Evolutionary conservation across 2,329 filamentous ascomycete genomes (phyloP), one percentile per base, ranked within the genome.

Genomic region (Nigrospora oryzae): DNA sequence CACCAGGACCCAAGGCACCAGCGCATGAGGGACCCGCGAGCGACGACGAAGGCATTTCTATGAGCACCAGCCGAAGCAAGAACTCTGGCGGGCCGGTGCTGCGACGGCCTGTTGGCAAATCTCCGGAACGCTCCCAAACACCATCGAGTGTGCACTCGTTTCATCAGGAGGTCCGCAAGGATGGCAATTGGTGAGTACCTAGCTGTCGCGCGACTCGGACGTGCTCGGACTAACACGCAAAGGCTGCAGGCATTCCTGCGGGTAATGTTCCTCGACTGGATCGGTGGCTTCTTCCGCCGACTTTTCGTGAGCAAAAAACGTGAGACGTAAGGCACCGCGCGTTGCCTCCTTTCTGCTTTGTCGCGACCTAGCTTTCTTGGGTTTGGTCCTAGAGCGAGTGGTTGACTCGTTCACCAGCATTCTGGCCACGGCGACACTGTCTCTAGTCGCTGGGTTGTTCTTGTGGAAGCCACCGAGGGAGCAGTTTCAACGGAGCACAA

Each of bases 241-340:
- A 45, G 65, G 67, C 50, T 69, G 16, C 49, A 50, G 30, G 51
- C 57, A 11, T 63, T 68, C 43, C 51, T 68, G 40, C 56, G 51
- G 31, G 47, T 63, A 4, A 41, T 68, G 2, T 63, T 69, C 48
- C 61, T 67, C 37, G 64, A 67, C 41, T 65, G 62, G 59, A 56
- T 69, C 13, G 63, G 66, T 3, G 59, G 62, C 12, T 48, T 69
- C 37, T 52, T 66, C 31, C 53, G 50, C 19, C 60, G 52, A 46
- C 48, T 66, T 32, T 64, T 67, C 33, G 64, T 55, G 35, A 50
- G 56, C 35, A 49, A 54, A 40, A 60, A 51, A 47, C 55, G 55
- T 39, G 51, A 55, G 48, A 53, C 55, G 56, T 65, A 60, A 63
- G 59, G 30, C 23, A 28, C 23, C 23, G 23, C 23, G 23, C 23